These are phyloP conservation scores for Diplotaxis tenuifolia DNA, from an alignment of 345 rosid species.

Conservation along the genomic window DNA sequence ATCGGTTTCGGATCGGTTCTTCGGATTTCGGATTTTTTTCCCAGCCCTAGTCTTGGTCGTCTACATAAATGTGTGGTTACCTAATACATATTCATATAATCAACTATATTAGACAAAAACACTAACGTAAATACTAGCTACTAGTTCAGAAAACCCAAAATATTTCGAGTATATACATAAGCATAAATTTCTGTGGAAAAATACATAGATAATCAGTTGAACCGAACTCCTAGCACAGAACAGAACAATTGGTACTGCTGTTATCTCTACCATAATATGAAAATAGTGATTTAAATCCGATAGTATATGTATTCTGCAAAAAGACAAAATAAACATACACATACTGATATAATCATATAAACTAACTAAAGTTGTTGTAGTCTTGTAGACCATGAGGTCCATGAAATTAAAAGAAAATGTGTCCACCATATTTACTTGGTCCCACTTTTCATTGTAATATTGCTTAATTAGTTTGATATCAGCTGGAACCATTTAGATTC, in stretches of 20 bases:
- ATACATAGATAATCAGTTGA: background rate
- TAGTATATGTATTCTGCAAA: background rate
- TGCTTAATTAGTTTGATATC: background rate
- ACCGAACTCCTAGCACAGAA: background rate
- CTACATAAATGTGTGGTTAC: no score
- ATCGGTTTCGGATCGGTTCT: no score
- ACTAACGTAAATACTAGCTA: no score
- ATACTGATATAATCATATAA: background rate
- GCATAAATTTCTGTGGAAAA: no score
- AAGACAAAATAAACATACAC: background rate
- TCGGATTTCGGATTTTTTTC: no score
- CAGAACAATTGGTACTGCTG: background rate
- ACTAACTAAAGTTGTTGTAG: background rate
- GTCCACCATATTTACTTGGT: background rate
- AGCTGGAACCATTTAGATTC: background rate
- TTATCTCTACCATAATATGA: background rate
- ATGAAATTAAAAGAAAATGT: background rate
- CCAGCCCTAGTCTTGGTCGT: no score
- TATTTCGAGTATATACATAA: no score
- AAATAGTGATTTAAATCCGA: background rate
- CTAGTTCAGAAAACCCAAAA: no score
- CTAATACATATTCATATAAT: no score
- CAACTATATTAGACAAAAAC: no score
- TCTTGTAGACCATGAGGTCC: background rate
- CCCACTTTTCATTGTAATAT: background rate